These are phyloP conservation scores for Termitomyces sp. DNA, from an alignment of 768 basidiomycete species.

Conservation along the genomic window DNA sequence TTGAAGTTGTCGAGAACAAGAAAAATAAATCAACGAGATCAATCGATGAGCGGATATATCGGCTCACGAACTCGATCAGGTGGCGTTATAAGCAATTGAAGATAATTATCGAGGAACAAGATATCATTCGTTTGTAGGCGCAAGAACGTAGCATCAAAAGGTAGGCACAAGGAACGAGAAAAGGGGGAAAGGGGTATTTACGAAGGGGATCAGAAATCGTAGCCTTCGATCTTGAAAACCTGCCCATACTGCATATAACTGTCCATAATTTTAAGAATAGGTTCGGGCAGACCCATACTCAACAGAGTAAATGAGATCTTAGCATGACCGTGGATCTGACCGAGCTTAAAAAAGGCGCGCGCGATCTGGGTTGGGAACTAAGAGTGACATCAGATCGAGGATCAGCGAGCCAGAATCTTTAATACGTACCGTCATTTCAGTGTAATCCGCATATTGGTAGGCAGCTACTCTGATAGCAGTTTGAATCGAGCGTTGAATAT, in stretches of 20 bases:
- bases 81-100: background rate
- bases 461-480: constrained; percentile 91
- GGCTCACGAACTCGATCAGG: background rate
- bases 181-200: constrained; percentile 8
- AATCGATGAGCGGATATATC: background rate
- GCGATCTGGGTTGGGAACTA: constrained; percentile 92
- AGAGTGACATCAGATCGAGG: background rate
- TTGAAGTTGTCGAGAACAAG: background rate
- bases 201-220: constrained; percentile 55
- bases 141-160: background rate
- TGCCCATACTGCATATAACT: constrained; percentile 86
- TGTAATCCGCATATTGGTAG: constrained; percentile 88
- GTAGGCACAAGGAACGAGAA: background rate
- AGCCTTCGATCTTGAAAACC: constrained; percentile 85
- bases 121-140: background rate
- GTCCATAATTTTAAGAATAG: constrained; percentile 91
- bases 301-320: constrained; percentile 92
- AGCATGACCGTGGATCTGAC: constrained; percentile 87
- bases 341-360: constrained; percentile 88
- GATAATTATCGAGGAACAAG: background rate
- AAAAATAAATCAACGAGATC: background rate
- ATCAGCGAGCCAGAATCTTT: constrained; percentile 1
- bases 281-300: constrained; percentile 91
- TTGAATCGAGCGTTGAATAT: constrained; percentile 86
- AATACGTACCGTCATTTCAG: constrained; percentile 76